phyloP scores from a whole-genome alignment of 345 rosid species.

The Crucihimalaya himalaica region DNA sequence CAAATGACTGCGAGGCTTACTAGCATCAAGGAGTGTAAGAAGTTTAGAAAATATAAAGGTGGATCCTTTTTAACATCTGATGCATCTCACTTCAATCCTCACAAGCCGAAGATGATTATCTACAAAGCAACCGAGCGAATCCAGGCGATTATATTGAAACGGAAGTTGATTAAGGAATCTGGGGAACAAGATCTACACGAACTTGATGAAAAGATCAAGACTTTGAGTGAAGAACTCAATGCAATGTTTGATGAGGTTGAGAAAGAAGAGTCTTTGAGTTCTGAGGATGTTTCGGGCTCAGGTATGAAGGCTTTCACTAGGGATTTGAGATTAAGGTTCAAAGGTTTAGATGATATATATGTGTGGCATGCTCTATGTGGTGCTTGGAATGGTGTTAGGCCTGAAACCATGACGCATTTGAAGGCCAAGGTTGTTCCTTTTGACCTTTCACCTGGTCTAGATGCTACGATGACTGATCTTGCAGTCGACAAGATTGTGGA shows the following conservation, averaged over 20 bases:
- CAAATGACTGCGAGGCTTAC: conserved; percentile 84
- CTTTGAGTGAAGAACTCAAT: conserved; percentile 53
- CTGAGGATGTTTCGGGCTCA: conserved; percentile 16
- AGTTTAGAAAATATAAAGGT: conserved; percentile 63
- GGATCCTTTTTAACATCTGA: conserved; percentile 54
- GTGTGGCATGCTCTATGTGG: conserved; percentile 94
- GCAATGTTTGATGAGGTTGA: conserved; percentile 41
- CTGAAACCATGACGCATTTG: conserved; percentile 51
- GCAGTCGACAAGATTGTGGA: conserved; percentile 75
- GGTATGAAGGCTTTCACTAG: conserved; percentile 66
- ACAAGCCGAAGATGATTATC: conserved; percentile 68
- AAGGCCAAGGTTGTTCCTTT: conserved; percentile 49
- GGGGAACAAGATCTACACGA: conserved; percentile 41
- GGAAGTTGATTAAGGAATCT: conserved; percentile 44
- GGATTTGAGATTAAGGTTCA: conserved; percentile 66
- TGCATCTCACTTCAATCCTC: conserved; percentile 55
- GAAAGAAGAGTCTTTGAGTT: conserved; percentile 34
- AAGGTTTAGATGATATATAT: conserved; percentile 60
- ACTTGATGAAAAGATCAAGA: conserved; percentile 47
- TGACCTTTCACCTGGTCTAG: conserved; percentile 60
- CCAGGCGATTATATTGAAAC: conserved; percentile 54
- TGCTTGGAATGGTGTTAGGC: conserved; percentile 89
- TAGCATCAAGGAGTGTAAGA: conserved; percentile 65
- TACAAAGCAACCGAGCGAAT: conserved; percentile 73
- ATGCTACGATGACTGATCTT: conserved; percentile 69